Base-by-base conservation (phyloP, 1,284 basidiomycete genomes). In the Exobasidium cylindrosporum region DNA sequence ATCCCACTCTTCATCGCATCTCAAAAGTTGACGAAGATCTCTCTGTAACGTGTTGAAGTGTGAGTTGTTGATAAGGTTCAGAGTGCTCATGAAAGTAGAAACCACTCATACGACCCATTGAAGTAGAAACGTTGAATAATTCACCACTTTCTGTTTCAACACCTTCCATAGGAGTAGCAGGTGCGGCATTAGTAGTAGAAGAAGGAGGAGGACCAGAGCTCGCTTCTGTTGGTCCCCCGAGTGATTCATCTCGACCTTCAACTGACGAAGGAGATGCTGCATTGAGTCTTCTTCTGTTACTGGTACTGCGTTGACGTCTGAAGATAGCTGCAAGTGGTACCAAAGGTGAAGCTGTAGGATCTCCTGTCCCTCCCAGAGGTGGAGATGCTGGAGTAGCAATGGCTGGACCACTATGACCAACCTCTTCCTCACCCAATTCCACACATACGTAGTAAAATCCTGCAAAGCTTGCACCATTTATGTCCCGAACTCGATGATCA, bases 61-160 rank as follows among this genome's bases (percentile, higher is more conserved):
- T 80, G 13, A 84, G 75, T 65, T 84, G 82, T 68, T 84, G 83
- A 69, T 82, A 82, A 87, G 89, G 89, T 73, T 91, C 89, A 59
- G 88, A 90, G 74, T 90, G 89, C 82, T 89, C 88, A 82, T 96
- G 93, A 82, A 90, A 96, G 82, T 96, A 97, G 82, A 91, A 95
- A 28, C 91, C 90, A 67, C 85, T 88, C 89, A 92, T 92, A 49
- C 79, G 75, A n/a, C 74, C 76, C 10, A 57, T 40, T 30, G 62
- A 62, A 21, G 52, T 44, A 13, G 14, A 5, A 2, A 26, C 54
- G 23, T 7, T 32, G n/a, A 14, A 21, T 11, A 11, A 17, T 4
- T 32, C 13, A 17, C 47, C 28, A 11, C 11, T 40, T 30, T 31
- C 29, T 6, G 50, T 32, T 4, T 59, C n/a, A 1, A 40, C 21